phyloP scores from a whole-genome alignment of 208 protist genomes.

The Leishmania guyanensis region DNA sequence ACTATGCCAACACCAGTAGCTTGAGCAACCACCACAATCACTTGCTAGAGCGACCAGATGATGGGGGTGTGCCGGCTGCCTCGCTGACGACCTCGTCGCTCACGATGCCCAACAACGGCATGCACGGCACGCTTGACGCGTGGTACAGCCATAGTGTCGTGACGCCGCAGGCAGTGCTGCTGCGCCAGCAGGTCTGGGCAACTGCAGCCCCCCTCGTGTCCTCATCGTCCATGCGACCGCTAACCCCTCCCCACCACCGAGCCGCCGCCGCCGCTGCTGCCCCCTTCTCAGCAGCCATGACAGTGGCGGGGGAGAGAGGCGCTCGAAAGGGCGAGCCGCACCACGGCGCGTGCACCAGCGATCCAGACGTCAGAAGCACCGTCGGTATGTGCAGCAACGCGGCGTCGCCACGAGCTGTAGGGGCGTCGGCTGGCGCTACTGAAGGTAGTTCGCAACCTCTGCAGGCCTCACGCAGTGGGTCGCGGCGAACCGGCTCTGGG shows the following conservation, averaged over 20 bases:
- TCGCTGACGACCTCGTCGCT: slow-evolving; percentile 7
- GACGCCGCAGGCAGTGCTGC: slow-evolving; percentile 40
- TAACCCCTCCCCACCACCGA: slow-evolving; percentile 8
- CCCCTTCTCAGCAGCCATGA: not conserved
- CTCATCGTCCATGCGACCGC: not conserved
- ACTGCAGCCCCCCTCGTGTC: slow-evolving; percentile 11
- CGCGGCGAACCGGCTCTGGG: slow-evolving; percentile 23
- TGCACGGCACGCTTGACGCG: slow-evolving; percentile 56
- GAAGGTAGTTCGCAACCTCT: not conserved
- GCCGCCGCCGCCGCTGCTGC: not conserved
- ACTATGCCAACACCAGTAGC: not conserved
- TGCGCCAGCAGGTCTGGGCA: slow-evolving; percentile 38
- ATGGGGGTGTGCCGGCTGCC: slow-evolving; percentile 1
- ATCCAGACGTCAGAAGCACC: not conserved
- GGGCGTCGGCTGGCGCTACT: not conserved
- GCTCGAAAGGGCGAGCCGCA: not conserved
- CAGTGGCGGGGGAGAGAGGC: not conserved
- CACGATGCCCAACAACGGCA: slow-evolving; percentile 42
- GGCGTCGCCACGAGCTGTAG: not conserved
- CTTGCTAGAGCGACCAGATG: not conserved
- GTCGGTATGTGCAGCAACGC: not conserved
- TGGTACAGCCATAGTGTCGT: slow-evolving; percentile 45
- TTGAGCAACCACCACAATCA: not conserved
- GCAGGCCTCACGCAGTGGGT: slow-evolving; percentile 2
- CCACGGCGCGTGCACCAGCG: not conserved